Percentiles rank a stretch among this genome's conserved stretches.
These are phyloP conservation scores for Crithidia thermophila DNA, from an alignment of 208 protist genomes.

Conservation along the genomic window DNA sequence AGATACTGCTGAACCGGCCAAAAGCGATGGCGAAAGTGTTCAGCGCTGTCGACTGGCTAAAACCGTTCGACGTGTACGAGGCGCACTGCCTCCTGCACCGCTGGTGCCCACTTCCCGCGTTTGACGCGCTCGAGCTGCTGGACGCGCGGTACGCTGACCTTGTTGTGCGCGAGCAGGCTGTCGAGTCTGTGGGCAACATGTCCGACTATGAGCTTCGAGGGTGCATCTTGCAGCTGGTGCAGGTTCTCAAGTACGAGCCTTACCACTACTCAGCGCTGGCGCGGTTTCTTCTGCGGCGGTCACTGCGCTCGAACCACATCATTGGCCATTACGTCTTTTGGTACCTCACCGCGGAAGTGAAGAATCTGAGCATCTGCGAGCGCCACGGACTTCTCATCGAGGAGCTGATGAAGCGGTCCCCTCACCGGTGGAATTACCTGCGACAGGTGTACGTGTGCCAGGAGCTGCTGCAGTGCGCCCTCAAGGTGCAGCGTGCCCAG, in stretches of 20 bases:
- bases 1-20: constrained; percentile 52
- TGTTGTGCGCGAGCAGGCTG: constrained; percentile 71
- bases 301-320: constrained; percentile 67
- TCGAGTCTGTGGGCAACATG: constrained; percentile 61
- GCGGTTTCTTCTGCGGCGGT: constrained; percentile 72
- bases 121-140: constrained; percentile 83
- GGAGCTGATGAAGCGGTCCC: constrained; percentile 72
- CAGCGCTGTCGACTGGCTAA: constrained; percentile 67
- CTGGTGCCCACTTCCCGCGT: constrained; percentile 53
- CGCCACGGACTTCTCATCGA: constrained; percentile 84
- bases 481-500: constrained; percentile 52
- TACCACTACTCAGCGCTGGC: constrained; percentile 81
- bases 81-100: constrained; percentile 50
- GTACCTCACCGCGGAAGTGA: constrained; percentile 90
- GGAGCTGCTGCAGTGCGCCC: constrained; percentile 56
- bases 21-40: constrained; percentile 81
- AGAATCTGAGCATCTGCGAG: constrained; percentile 68
- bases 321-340: constrained; percentile 89
- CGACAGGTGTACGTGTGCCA: constrained; percentile 66
- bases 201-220: constrained; percentile 70
- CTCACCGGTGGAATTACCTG: constrained; percentile 52
- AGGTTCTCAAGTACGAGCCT: constrained; percentile 88
- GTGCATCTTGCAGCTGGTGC: constrained; percentile 86
- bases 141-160: constrained; percentile 73
- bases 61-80: constrained; percentile 66